Evolutionary conservation across 2,329 filamentous ascomycete species (phyloP), one percentile per base, ranked within the genome.

Genomic region (Claviceps sp.): DNA sequence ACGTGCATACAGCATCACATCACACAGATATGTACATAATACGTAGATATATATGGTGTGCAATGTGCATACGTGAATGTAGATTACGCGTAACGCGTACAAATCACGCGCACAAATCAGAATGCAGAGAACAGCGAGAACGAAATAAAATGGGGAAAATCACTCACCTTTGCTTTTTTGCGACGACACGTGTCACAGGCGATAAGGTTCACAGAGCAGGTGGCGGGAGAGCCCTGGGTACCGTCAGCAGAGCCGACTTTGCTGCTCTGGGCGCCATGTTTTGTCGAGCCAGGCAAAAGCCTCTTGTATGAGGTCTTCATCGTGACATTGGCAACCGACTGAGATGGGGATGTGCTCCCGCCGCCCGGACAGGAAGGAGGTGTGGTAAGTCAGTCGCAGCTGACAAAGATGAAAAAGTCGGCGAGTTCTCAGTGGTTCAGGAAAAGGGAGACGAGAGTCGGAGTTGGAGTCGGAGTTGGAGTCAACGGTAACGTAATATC

Each of bases 181-280:
- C 44, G 43, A 20, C 49, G 49, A 47, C 49, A 51, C 47, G 26
- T 43, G 30, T 46, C 49, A 38, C 49, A 51, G 36, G 49, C 49
- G 47, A 51, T 41, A 13, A 51, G 36, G 16, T 42, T 49, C 24
- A 49, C 47, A 5, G 47, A 49, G 24, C 47, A 49, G 38, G 47
- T 49, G 26, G 47, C 38, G 43, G 47, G 47, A 41, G 47, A 16
- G 14, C n/a, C 18, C 14, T 42, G 47, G 8, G 18, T 8, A 9
- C 38, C 47, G 7, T 40, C 37, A 26, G 30, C 24, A 11, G 47
- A 49, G 14, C 16, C 34, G 36, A 18, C 26, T 30, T 49, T 41
- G 38, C 38, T 49, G 47, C 6, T 38, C 22, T 20, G 24, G 8
- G 47, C 36, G 30, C 38, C 37, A n/a, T 41, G 37, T 30, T 49